These are phyloP conservation scores for Cymodocea nodosa DNA, from an alignment of 116 monocot species.

Conservation along the genomic window DNA sequence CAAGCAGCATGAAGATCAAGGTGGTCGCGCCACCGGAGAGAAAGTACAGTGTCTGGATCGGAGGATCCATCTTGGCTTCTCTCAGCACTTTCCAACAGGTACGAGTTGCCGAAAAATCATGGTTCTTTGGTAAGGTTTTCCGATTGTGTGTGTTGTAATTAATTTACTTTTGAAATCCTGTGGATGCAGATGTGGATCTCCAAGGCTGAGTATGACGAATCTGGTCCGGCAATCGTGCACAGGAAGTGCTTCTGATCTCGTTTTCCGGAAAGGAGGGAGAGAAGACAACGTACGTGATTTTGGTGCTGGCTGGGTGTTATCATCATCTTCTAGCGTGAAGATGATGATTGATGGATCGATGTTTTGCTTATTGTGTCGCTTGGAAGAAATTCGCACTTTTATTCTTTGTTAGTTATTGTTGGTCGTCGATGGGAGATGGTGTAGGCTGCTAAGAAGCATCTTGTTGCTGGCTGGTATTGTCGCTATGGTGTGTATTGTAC, in stretches of 20 bases:
- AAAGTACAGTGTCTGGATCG: slow-evolving; percentile 34
- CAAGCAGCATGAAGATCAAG: slow-evolving; percentile 35
- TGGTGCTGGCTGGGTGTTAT: neutral
- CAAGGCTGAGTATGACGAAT: slow-evolving; percentile 26
- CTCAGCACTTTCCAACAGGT: slow-evolving; percentile 34
- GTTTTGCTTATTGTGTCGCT: too few relatives aligned
- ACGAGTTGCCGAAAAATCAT: neutral
- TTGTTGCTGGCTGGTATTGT: too few relatives aligned
- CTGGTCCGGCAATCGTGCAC: slow-evolving; percentile 28
- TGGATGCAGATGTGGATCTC: slow-evolving; percentile 27
- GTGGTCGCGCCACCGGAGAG: slow-evolving; percentile 31
- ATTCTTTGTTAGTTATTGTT: too few relatives aligned
- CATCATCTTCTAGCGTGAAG: neutral
- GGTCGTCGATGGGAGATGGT: too few relatives aligned
- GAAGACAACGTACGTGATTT: neutral
- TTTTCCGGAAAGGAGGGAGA: neutral
- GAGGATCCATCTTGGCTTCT: slow-evolving; percentile 27
- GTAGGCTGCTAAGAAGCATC: too few relatives aligned
- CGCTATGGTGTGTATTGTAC: too few relatives aligned
- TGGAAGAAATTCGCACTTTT: too few relatives aligned
- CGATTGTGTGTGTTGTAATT: too few relatives aligned
- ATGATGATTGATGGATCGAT: too few relatives aligned
- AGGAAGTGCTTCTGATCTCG: slow-evolving; percentile 29
- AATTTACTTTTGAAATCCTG: neutral
- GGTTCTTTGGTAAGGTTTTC: neutral